Conservation (phyloP, 2,329 filamentous ascomycete genomes). For the Penicillium sp. region DNA sequence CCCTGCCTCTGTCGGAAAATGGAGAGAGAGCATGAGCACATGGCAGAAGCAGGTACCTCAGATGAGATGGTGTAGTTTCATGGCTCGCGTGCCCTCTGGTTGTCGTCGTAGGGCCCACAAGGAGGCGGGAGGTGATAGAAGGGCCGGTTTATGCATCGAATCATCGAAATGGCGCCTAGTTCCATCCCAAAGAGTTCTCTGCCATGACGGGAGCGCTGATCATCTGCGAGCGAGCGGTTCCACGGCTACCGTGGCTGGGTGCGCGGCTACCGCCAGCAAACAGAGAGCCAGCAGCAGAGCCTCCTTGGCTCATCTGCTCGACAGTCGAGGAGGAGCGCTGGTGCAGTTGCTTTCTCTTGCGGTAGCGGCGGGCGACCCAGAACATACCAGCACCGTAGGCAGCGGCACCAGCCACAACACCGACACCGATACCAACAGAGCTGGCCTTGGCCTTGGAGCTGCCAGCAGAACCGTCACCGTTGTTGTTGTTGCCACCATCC, state of each 20-base stretch:
- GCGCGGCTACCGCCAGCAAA: constrained; percentile 46
- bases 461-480: constrained; percentile 50
- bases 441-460: constrained; percentile 38
- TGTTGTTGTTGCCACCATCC: constrained; percentile 27
- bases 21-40: constrained; percentile 1
- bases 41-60: not conserved
- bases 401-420: constrained; percentile 71
- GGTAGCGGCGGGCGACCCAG: constrained; percentile 83
- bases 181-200: constrained; percentile 95
- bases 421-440: constrained; percentile 67
- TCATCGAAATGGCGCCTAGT: constrained; percentile 52
- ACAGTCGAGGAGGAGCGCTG: constrained; percentile 69
- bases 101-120: constrained; percentile 6
- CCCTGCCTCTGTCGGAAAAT: constrained; percentile 2
- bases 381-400: constrained; percentile 96
- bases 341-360: constrained; percentile 75
- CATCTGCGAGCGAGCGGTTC: constrained; percentile 62
- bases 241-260: constrained; percentile 63
- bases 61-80: not conserved
- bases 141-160: constrained; percentile 15
- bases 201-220: constrained; percentile 89
- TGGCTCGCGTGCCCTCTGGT: not conserved
- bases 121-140: constrained; percentile 1
- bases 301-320: constrained; percentile 65
- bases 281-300: constrained; percentile 38